Conservation (phyloP, 176 grass and related monocot genomes). For the Calamus simplicifolius region DNA sequence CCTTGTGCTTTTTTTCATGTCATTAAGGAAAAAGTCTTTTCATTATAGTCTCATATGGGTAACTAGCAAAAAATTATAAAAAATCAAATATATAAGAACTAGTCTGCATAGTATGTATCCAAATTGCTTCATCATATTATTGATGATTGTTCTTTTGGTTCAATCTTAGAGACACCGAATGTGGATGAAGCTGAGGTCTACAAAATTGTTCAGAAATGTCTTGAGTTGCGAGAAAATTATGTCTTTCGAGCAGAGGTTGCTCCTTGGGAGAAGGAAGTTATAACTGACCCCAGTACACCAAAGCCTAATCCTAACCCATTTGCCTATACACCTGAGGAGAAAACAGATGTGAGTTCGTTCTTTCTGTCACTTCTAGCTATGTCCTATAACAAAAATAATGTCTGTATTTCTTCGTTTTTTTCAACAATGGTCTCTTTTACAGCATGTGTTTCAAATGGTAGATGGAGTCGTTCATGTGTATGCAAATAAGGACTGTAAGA, state of each 20-base stretch:
- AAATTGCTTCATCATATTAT: too few relatives aligned
- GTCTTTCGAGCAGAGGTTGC: constrained; percentile 84
- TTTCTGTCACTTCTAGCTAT: neutral
- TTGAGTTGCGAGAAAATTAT: constrained; percentile 76
- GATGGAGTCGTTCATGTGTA: constrained; percentile 91
- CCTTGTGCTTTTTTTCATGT: too few relatives aligned
- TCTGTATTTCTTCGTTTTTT: too few relatives aligned
- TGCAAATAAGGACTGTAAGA: constrained; percentile 74
- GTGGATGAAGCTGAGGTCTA: constrained; percentile 80
- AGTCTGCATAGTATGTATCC: too few relatives aligned
- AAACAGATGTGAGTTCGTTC: constrained; percentile 60
- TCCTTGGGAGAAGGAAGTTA: constrained; percentile 91
- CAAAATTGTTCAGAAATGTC: constrained; percentile 83
- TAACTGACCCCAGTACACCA: constrained; percentile 90
- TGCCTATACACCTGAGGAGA: constrained; percentile 45
- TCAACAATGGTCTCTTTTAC: constrained; percentile 9
- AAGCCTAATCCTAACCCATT: constrained; percentile 85
- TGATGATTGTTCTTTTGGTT: neutral
- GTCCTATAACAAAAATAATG: too few relatives aligned
- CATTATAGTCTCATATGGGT: too few relatives aligned
- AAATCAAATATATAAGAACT: too few relatives aligned
- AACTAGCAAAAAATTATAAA: too few relatives aligned
- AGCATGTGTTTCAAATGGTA: constrained; percentile 88
- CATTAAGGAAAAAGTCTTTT: too few relatives aligned
- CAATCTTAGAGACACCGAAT: constrained; percentile 60